Conservation (phyloP, 2,329 filamentous ascomycete genomes). For the Sphaerulina musiva region DNA sequence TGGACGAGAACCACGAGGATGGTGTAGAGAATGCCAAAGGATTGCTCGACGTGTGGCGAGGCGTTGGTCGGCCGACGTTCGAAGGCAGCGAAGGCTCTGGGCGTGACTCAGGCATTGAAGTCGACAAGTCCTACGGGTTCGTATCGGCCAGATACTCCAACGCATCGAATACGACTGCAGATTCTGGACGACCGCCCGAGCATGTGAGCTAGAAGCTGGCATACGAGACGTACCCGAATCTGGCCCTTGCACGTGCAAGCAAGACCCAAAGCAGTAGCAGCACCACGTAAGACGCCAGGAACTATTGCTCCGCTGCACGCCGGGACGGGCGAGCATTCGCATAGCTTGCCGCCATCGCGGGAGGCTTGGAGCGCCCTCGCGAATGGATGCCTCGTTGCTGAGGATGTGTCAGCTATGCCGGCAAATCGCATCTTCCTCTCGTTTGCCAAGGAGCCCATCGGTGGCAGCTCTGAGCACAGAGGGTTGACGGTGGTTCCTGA, state of each 20-base stretch:
- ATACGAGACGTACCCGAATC: not conserved
- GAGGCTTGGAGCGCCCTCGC: not conserved
- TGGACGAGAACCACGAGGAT: slow-evolving; percentile 16
- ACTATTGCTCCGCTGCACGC: not conserved
- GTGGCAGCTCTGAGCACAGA: too few relatives aligned
- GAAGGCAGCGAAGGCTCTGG: slow-evolving; percentile 24
- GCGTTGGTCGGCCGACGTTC: slow-evolving; percentile 17
- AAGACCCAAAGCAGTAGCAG: not conserved
- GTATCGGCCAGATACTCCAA: slow-evolving; percentile 10
- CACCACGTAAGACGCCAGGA: not conserved
- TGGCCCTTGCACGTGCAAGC: not conserved
- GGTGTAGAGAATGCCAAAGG: slow-evolving; percentile 23
- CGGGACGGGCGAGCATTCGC: not conserved
- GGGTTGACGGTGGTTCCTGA: too few relatives aligned
- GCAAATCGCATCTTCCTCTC: not conserved
- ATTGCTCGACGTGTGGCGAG: slow-evolving; percentile 27
- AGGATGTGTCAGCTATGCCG: not conserved
- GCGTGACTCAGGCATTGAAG: slow-evolving; percentile 31
- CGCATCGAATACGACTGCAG: slow-evolving; percentile 8
- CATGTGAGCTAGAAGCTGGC: slow-evolving; percentile 4
- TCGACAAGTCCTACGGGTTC: slow-evolving; percentile 20
- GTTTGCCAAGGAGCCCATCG: not conserved
- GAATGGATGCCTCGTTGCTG: not conserved
- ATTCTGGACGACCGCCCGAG: slow-evolving; percentile 20
- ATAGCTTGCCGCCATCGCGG: not conserved